phyloP scores from a whole-genome alignment of 495 filamentous ascomycete genomes.

The Podospora anserina region DNA sequence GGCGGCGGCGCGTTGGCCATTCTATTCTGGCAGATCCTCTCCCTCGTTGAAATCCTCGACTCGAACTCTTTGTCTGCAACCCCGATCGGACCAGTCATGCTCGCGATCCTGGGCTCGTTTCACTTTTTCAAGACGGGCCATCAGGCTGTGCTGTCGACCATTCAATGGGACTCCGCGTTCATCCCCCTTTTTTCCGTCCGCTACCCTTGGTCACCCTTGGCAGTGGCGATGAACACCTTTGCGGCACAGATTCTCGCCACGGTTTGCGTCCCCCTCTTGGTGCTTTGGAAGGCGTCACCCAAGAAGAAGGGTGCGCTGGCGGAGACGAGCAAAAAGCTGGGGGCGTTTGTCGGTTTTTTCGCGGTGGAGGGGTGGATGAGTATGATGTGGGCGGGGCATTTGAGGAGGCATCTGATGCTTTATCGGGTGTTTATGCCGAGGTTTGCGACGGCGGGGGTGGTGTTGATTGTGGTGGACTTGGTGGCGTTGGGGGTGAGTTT shows the following conservation, averaged over 20 bases:
- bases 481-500: conserved; percentile 66
- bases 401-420: conserved; percentile 91
- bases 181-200: conserved; percentile 76
- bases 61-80: conserved; percentile 62
- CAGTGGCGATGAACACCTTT: conserved; percentile 81
- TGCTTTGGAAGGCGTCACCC: conserved; percentile 77
- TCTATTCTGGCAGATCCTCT: conserved; percentile 79
- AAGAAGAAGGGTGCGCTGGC: conserved; percentile 60
- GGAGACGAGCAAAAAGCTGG: conserved; percentile 63
- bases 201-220: conserved; percentile 85
- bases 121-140: conserved; percentile 98
- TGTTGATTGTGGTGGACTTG: conserved; percentile 72
- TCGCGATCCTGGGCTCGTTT: conserved; percentile 83
- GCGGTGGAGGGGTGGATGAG: conserved; percentile 77
- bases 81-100: conserved; percentile 77
- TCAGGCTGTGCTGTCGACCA: conserved; percentile 79
- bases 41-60: conserved; percentile 84
- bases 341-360: conserved; percentile 73
- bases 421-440: conserved; percentile 91
- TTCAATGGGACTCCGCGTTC: conserved; percentile 98
- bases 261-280: conserved; percentile 71
- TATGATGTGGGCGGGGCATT: conserved; percentile 79
- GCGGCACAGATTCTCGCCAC: conserved; percentile 83
- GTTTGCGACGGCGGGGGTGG: conserved; percentile 78
- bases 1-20: conserved; percentile 78